Evolutionary conservation across 495 filamentous ascomycete species (phyloP), one percentile per base, ranked within the genome.

Genomic region (Parmelia sp.): DNA sequence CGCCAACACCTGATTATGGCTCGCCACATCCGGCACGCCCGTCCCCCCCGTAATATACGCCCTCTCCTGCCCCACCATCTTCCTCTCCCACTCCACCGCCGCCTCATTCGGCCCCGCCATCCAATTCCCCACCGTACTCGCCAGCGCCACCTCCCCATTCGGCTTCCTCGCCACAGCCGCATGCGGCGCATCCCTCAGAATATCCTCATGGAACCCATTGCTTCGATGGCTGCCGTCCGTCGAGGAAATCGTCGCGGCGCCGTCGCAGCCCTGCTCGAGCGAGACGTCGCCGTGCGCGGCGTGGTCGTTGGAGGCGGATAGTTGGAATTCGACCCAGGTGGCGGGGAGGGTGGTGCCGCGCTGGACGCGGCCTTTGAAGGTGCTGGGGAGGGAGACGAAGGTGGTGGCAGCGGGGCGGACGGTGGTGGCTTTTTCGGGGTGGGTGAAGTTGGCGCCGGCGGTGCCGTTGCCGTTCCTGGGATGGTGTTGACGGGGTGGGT

Each of bases 361-460:
- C 67, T 78, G 77, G 3, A 79, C 77, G 25, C 77, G 74, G 56
- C 77, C 77, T 66, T 79, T 79, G 71, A 79, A 79, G 29, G 36
- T 37, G 0, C 70, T 29, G 23, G 57, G 37, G 1, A 79, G 72
- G 23, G 68, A 33, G 29, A 78, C 74, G 65, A 73, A 71, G 21
- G 71, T 67, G 17, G 66, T 69, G 44, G 58, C 42, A 42, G 71
- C 70, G 17, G 74, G 66, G 3, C 37, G 61, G n/a, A 79, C 58
- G 8, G 70, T 71, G 60, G 74, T 68, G 47, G 71, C 47, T 62
- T 72, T 77, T 11, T 71, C 60, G 21, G 77, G 76, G 25, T 75
- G 66, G 69, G 79, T 74, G 63, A 80, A 80, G 64, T 80, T 80
- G 31, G 76, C 73, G 15, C 75, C 76, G 2, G 69, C 76, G 45